Conservation (phyloP, 2,329 filamentous ascomycete species). For the Aspergillus luchuensis region DNA sequence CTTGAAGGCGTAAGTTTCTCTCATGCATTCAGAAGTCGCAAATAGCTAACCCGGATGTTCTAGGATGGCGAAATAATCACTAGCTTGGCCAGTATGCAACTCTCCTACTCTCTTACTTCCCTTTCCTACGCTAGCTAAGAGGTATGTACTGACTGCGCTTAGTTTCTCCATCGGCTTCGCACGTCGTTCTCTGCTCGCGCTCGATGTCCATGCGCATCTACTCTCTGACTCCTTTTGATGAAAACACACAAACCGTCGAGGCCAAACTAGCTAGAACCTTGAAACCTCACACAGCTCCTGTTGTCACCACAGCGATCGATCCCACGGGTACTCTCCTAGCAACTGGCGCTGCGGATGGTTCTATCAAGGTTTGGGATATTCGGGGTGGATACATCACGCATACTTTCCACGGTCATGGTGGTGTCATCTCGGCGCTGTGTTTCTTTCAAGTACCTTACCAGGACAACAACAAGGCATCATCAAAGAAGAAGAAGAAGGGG, state of each 20-base stretch:
- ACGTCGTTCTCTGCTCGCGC: slow-evolving; percentile 87
- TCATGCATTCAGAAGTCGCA: slow-evolving; percentile 11
- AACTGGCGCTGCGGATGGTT: slow-evolving; percentile 88
- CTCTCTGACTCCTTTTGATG: slow-evolving; percentile 62
- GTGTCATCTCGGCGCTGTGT: slow-evolving; percentile 83
- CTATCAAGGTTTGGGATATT: slow-evolving; percentile 97
- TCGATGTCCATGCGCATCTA: slow-evolving; percentile 97
- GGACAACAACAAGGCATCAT: slow-evolving; percentile 43
- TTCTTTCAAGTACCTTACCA: slow-evolving; percentile 76
- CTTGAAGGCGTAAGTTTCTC: slow-evolving; percentile 75
- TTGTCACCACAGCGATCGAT: slow-evolving; percentile 83
- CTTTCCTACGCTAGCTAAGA: background rate
- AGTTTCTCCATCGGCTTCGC: slow-evolving; percentile 86
- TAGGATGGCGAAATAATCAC: slow-evolving; percentile 65
- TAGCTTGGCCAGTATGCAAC: slow-evolving; percentile 45
- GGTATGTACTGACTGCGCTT: slow-evolving; percentile 1
- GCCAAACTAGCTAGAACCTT: slow-evolving; percentile 73
- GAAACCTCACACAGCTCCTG: slow-evolving; percentile 87
- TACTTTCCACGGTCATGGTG: slow-evolving; percentile 90
- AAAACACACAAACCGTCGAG: slow-evolving; percentile 60
- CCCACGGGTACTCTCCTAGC: slow-evolving; percentile 85
- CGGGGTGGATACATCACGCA: slow-evolving; percentile 87
- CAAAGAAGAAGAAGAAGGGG: slow-evolving; percentile 49
- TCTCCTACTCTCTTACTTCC: background rate
- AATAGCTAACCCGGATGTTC: slow-evolving; percentile 19